Evolutionary conservation across 225 moss, liverwort and hornwort species (phyloP).

Genomic region (Asterella californica): DNA sequence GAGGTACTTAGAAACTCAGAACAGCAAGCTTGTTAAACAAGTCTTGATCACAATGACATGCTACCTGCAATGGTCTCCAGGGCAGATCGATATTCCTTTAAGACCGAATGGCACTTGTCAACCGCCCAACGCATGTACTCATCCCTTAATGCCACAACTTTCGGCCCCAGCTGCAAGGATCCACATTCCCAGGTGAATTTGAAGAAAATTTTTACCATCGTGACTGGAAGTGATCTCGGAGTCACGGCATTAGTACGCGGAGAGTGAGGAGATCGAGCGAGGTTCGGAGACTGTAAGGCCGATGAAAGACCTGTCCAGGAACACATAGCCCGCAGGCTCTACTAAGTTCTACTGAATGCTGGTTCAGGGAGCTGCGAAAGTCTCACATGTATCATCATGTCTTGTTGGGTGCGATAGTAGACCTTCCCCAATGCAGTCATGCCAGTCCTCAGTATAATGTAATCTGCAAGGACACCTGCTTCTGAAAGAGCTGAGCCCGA

Average conservation of each 20-base stretch:
- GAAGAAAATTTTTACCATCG: not conserved
- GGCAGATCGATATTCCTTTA: constrained; percentile 94
- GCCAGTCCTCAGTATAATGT: constrained; percentile 86
- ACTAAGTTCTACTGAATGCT: not conserved
- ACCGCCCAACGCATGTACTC: constrained; percentile 98
- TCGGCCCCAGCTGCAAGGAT: constrained; percentile 67
- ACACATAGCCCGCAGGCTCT: not conserved
- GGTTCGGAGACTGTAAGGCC: not conserved
- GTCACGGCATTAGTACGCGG: not conserved
- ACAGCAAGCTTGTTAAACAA: not conserved
- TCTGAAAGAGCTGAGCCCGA: constrained; percentile 93
- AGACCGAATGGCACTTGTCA: constrained; percentile 74
- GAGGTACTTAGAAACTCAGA: too few relatives aligned
- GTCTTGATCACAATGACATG: not conserved
- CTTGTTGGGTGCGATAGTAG: constrained; percentile 95
- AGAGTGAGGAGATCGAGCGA: not conserved
- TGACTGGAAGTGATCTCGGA: not conserved
- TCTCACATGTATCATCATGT: constrained; percentile 94
- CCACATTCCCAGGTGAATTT: not conserved
- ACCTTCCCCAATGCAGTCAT: constrained; percentile 95
- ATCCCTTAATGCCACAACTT: constrained; percentile 90
- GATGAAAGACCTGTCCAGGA: not conserved
- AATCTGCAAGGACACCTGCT: constrained; percentile 91
- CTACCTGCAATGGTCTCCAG: constrained; percentile 96
- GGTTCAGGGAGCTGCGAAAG: not conserved